A percentile compares a stretch with the other conserved stretches of the same genome.
phyloP scores from a whole-genome alignment of 2,329 filamentous ascomycete species.

The Phialophora expanda region DNA sequence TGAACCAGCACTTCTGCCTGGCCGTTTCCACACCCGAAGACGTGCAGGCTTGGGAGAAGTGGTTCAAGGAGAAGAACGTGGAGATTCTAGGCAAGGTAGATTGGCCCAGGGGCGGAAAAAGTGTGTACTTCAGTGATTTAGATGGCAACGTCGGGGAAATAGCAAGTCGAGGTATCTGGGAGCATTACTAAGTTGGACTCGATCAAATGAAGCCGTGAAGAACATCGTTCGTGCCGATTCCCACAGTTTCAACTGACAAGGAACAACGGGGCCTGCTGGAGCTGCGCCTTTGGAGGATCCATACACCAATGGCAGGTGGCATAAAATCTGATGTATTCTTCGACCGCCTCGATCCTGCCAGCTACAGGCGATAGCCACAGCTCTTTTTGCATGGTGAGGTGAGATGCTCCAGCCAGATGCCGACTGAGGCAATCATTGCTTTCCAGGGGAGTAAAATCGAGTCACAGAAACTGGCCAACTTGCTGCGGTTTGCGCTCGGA shows the following conservation, averaged over 20 bases:
- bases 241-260: not conserved
- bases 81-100: conserved; percentile 40
- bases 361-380: no score
- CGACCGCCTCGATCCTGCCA: no score
- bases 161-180: conserved; percentile 43
- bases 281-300: not conserved
- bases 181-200: conserved; percentile 36
- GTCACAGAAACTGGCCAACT: not conserved
- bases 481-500: not conserved
- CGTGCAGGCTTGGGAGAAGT: conserved; percentile 40
- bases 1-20: conserved; percentile 43
- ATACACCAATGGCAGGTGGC: no score
- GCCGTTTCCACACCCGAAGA: conserved; percentile 39
- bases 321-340: no score
- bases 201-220: not conserved
- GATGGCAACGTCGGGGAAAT: conserved; percentile 44
- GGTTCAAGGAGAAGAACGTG: conserved; percentile 39
- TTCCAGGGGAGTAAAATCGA: not conserved
- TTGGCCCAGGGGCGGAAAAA: conserved; percentile 42
- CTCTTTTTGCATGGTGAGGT: not conserved
- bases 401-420: not conserved
- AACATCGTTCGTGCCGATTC: not conserved
- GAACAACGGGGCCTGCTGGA: not conserved
- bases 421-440: not conserved
- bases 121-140: conserved; percentile 43